Conservation (phyloP, 257 asterid species). For the Solanum etuberosum region DNA sequence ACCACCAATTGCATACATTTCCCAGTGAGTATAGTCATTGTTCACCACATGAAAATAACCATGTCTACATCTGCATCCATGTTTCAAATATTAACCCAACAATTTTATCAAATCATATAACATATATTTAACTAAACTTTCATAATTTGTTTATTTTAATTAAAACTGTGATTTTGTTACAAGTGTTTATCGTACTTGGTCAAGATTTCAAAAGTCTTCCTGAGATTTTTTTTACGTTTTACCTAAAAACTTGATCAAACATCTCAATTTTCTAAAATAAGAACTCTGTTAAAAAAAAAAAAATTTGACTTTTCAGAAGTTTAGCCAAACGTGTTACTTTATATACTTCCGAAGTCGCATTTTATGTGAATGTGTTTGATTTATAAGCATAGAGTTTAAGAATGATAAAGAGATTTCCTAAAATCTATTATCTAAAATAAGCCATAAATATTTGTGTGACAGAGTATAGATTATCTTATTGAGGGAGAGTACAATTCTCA, state of each 20-base stretch:
- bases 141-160: background rate
- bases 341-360: background rate
- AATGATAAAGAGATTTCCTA: background rate
- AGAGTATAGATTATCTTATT: background rate
- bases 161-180: too few species aligned
- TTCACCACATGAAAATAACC: slow-evolving; percentile 86
- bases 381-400: too few species aligned
- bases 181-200: too few species aligned
- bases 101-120: background rate
- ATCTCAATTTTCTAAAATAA: background rate
- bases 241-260: background rate
- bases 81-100: background rate
- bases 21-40: slow-evolving; percentile 91
- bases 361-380: background rate
- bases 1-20: slow-evolving; percentile 93
- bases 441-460: background rate
- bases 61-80: slow-evolving; percentile 63
- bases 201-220: background rate
- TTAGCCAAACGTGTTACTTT: background rate
- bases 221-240: too few species aligned
- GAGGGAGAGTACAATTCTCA: background rate
- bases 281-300: too few species aligned
- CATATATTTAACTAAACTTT: background rate
- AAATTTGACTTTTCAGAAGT: background rate
- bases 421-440: too few species aligned